Conservation (phyloP, 2,329 filamentous ascomycete genomes). For the Fusarium nisikadoi region DNA sequence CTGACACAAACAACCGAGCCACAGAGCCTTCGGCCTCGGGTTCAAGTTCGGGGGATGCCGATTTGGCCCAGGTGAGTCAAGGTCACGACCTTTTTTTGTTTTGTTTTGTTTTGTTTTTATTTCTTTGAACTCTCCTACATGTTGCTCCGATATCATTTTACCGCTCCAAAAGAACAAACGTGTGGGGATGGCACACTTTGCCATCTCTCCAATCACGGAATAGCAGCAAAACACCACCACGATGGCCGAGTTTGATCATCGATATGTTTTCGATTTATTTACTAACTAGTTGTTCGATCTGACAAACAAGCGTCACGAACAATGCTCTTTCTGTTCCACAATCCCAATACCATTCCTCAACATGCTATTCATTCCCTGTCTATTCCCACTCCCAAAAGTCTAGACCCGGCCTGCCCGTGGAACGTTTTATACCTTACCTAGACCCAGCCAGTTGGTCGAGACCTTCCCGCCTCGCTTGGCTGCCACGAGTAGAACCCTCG, state of each 20-base stretch:
- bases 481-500: slow-evolving; percentile 16
- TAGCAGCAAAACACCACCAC: slow-evolving; percentile 4
- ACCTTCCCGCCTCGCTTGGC: slow-evolving; percentile 22
- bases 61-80: slow-evolving; percentile 42
- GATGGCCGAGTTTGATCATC: background rate
- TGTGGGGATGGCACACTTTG: slow-evolving; percentile 1
- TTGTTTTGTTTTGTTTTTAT: background rate
- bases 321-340: background rate
- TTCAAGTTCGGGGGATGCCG: slow-evolving; percentile 36
- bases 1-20: slow-evolving; percentile 23
- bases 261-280: background rate
- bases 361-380: slow-evolving; percentile 21
- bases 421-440: slow-evolving; percentile 20
- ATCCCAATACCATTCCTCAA: background rate
- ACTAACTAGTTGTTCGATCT: background rate
- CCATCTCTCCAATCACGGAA: slow-evolving; percentile 7
- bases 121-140: background rate
- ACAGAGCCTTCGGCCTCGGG: slow-evolving; percentile 20
- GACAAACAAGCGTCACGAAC: background rate
- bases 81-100: background rate
- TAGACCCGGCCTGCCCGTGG: slow-evolving; percentile 31
- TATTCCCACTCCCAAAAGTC: slow-evolving; percentile 26
- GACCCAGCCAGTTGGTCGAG: slow-evolving; percentile 36
- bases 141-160: background rate
- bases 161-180: background rate